Evolutionary conservation across 208 protist species (phyloP).

Genomic region (Trypanosomatidae sp.): DNA sequence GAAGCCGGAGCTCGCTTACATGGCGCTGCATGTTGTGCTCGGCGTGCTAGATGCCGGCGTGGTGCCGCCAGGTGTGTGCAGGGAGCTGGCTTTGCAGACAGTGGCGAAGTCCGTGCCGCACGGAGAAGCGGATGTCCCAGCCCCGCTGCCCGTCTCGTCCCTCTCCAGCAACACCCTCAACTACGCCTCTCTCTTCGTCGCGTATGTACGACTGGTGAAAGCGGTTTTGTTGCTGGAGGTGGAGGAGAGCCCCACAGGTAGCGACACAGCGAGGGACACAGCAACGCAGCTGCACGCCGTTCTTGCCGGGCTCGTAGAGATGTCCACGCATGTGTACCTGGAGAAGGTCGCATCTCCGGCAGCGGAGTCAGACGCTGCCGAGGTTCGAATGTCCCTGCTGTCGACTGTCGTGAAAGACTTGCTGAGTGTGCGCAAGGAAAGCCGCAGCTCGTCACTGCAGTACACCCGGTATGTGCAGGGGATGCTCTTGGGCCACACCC

Average conservation of each 20-base stretch:
- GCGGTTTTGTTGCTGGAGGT: constrained; percentile 12
- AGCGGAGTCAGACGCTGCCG: neutral
- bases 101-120: constrained; percentile 12
- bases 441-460: constrained; percentile 19
- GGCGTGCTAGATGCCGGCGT: constrained; percentile 24
- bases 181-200: constrained; percentile 26
- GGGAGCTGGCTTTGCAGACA: constrained; percentile 7
- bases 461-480: constrained; percentile 22
- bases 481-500: constrained; percentile 15
- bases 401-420: constrained; percentile 21
- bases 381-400: constrained; percentile 12
- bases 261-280: constrained; percentile 8
- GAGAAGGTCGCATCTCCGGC: neutral
- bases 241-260: constrained; percentile 23
- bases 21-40: constrained; percentile 24
- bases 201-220: constrained; percentile 27
- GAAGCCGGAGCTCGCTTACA: constrained; percentile 21
- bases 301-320: constrained; percentile 17
- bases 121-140: constrained; percentile 9
- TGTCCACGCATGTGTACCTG: constrained; percentile 16
- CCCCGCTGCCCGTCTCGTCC: constrained; percentile 16
- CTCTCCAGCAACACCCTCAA: constrained; percentile 2
- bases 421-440: constrained; percentile 17
- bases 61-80: constrained; percentile 25
- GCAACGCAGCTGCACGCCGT: constrained; percentile 19